These are phyloP conservation scores for Pyrrhoderma lamaoense DNA, from an alignment of 1,284 basidiomycete species.

Conservation along the genomic window DNA sequence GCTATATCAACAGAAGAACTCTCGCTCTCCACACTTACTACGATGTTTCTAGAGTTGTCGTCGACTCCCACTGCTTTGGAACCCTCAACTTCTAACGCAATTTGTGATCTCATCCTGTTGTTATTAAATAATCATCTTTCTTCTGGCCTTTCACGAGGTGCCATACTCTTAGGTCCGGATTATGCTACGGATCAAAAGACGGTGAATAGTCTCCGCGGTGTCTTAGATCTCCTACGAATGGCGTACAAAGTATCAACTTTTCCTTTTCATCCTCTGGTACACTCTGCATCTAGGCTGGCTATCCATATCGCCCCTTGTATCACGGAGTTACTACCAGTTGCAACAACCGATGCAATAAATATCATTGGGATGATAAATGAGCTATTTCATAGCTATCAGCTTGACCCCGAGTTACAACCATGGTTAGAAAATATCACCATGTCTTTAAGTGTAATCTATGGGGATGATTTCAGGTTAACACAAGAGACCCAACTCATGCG, in stretches of 20 bases:
- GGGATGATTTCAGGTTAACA: conserved; percentile 59
- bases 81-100: conserved; percentile 55
- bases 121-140: conserved; percentile 55
- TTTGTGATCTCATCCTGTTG: conserved; percentile 52
- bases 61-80: conserved; percentile 46
- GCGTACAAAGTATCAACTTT: conserved; percentile 52
- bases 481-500: conserved; percentile 64
- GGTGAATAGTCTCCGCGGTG: conserved; percentile 52
- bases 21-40: conserved; percentile 49
- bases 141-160: conserved; percentile 43
- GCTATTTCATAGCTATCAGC: conserved; percentile 43
- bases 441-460: conserved; percentile 50
- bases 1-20: conserved; percentile 48
- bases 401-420: conserved; percentile 44
- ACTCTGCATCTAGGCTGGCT: conserved; percentile 55
- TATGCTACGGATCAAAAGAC: conserved; percentile 29
- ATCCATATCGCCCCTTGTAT: conserved; percentile 52
- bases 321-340: conserved; percentile 50
- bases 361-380: conserved; percentile 48
- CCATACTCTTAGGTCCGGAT: conserved; percentile 40
- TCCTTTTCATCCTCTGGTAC: conserved; percentile 50
- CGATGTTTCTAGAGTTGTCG: conserved; percentile 42
- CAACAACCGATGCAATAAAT: conserved; percentile 49
- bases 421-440: conserved; percentile 53
- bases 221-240: conserved; percentile 48